Evolutionary conservation across 148 eudicot species (phyloP), one percentile per base, ranked within the genome.

Genomic region (Pharnaceum exiguum): DNA sequence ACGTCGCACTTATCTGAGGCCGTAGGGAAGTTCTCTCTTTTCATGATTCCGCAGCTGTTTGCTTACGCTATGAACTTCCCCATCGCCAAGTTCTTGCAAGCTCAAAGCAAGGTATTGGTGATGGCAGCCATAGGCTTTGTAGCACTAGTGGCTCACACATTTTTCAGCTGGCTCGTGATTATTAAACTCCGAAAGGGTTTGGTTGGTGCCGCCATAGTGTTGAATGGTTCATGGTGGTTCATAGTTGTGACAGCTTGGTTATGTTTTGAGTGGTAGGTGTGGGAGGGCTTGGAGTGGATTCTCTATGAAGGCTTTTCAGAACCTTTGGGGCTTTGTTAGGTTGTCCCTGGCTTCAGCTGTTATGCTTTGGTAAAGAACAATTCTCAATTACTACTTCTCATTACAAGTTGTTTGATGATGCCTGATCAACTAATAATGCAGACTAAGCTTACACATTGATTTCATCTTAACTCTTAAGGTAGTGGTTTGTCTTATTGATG

Each of bases 31-130:
- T 45, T 80, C 10, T 61, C 81, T 1, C 21, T 65, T 2, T 69
- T 69, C 72, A 77, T 82, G 85, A 71, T 85, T 12, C 93, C 93
- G 0, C 85, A 85, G 49, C 68, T 79, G 12, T 85, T 77, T 27
- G 93, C 93, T 2, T 79, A 74, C 50, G 88, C 93, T 0, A 26
- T 69, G 31, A 73, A 71, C 6, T 77, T 82, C 25, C 86, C 94
- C 1, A 62, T 70, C 5, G 60, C 73, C 0, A 86, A 80, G 63
- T 86, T 79, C 54, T 36, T 86, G 54, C 88, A 82, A 47, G 75
- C 85, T 7, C 93, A 85, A 25, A 80, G 86, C 67, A 86, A 67
- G 77, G 73, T 86, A 24, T 38, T 69, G 80, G 77, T 55, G 0
- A 82, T 85, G 77, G 77, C 83, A 0, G 62, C 28, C 22, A 77